These are phyloP conservation scores for Apostasia ramifera DNA, from an alignment of 106 monocot species.

Conservation along the genomic window DNA sequence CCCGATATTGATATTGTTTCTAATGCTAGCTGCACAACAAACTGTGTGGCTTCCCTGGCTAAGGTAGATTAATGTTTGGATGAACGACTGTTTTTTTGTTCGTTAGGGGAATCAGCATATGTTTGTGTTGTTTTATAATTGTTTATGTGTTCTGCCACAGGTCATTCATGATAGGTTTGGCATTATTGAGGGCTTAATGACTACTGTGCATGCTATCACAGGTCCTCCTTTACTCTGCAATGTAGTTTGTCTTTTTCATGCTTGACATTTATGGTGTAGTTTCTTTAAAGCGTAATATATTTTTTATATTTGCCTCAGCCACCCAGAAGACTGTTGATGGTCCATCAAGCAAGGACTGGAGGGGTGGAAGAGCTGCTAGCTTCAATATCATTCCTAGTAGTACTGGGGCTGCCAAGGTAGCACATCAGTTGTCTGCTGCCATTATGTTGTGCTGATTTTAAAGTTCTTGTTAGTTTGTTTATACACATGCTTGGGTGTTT, in stretches of 20 bases:
- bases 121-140: not conserved
- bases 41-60: slow-evolving; percentile 88
- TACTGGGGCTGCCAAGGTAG: slow-evolving; percentile 71
- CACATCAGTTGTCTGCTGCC: slow-evolving; percentile 32
- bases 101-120: too few species aligned
- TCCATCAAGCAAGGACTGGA: slow-evolving; percentile 52
- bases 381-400: slow-evolving; percentile 75
- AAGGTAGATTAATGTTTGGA: slow-evolving; percentile 37
- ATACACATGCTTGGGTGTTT: too few species aligned
- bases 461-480: not conserved
- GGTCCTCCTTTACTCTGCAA: slow-evolving; percentile 24
- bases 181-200: slow-evolving; percentile 88
- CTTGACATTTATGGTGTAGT: too few species aligned
- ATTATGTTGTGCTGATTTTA: slow-evolving; percentile 42
- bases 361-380: slow-evolving; percentile 57
- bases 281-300: slow-evolving; percentile 1
- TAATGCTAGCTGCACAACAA: slow-evolving; percentile 97
- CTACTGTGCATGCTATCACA: slow-evolving; percentile 84
- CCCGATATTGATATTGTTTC: slow-evolving; percentile 69
- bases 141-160: slow-evolving; percentile 15
- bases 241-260: not conserved
- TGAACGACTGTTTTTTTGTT: not conserved
- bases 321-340: slow-evolving; percentile 94
- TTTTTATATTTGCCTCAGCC: slow-evolving; percentile 38
- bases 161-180: slow-evolving; percentile 37